Evolutionary conservation across 2,329 filamentous ascomycete genomes (phyloP).

Genomic region (Calonectria montana): DNA sequence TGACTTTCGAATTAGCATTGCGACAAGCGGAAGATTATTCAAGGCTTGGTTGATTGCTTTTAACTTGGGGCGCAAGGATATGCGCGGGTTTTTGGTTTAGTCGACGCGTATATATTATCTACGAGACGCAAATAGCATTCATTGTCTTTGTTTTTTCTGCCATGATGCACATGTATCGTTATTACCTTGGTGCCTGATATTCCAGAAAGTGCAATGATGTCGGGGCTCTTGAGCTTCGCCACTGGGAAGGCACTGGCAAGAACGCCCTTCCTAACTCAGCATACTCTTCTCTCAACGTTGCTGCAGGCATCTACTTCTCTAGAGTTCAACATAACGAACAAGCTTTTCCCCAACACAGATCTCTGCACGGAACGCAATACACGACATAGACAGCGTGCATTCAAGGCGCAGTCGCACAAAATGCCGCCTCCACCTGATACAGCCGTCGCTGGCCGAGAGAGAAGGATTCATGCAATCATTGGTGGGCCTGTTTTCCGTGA

Average conservation of each 20-base stretch:
- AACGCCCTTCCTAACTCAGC: background rate
- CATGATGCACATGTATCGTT: background rate
- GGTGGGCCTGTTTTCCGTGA: constrained; percentile 24
- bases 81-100: constrained; percentile 16
- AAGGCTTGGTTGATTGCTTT: constrained; percentile 24
- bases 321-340: background rate
- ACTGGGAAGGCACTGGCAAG: background rate
- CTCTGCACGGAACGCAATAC: too few relatives aligned
- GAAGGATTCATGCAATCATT: constrained; percentile 38
- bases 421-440: background rate
- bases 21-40: constrained; percentile 12
- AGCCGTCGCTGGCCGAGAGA: constrained; percentile 28
- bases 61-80: constrained; percentile 29
- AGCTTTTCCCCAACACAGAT: background rate
- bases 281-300: background rate
- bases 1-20: constrained; percentile 11
- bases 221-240: too few relatives aligned
- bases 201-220: too few relatives aligned
- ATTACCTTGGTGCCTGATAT: background rate
- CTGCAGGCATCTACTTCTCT: background rate
- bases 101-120: constrained; percentile 34
- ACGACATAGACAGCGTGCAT: background rate
- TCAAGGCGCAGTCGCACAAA: background rate
- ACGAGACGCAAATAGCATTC: constrained; percentile 31
- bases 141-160: constrained; percentile 14